Evolutionary conservation across 164 flowering plant species (phyloP), one percentile per base, ranked within the genome.

Genomic region (Vitis vinifera): DNA sequence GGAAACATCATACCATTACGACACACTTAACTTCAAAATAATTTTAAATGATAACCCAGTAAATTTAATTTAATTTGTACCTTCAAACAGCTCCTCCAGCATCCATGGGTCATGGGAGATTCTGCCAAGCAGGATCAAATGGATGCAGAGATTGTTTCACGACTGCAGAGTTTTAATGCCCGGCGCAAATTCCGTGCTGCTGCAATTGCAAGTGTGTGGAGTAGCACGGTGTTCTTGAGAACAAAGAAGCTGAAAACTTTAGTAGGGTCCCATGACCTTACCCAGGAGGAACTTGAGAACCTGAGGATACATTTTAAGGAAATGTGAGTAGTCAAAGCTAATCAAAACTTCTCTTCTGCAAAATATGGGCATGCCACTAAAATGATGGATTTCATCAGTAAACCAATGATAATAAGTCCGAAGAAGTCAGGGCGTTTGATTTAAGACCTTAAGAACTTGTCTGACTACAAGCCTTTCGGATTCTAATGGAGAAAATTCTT

Each of bases 61-160:
- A 19, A 59, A 59, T 12, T 59, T 27, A 27, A 27, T 29, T 66
- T 30, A 4, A 2, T 10, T 47, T 31, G 6, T 1, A n/a, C 8
- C 9, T 29, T 62, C 30, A 51, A 47, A 71, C 84, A 90, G 92
- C 79, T 90, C 69, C 84, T 90, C 48, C 68, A 60, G 19, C 89
- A 91, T 76, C 93, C 91, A 30, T 89, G 96, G 96, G 93, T 91
- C 17, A 84, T 71, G 17, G 93, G 93, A 15, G 83, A 87, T 62
- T 81, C 80, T 31, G 90, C 91, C 23, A 91, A 87, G 74, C 79
- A 86, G 65, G 91, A 87, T 2, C 82, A 73, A 59, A 86, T 90
- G 84, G 95, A 88, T 49, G 78, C 88, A 0, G 95, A 90, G 78
- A 73, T 90, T n/a, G 89, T 88, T 27, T 82, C 91, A n/a, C 68